phyloP scores from a whole-genome alignment of 495 filamentous ascomycete species.

The Hypoxylon fragiforme region DNA sequence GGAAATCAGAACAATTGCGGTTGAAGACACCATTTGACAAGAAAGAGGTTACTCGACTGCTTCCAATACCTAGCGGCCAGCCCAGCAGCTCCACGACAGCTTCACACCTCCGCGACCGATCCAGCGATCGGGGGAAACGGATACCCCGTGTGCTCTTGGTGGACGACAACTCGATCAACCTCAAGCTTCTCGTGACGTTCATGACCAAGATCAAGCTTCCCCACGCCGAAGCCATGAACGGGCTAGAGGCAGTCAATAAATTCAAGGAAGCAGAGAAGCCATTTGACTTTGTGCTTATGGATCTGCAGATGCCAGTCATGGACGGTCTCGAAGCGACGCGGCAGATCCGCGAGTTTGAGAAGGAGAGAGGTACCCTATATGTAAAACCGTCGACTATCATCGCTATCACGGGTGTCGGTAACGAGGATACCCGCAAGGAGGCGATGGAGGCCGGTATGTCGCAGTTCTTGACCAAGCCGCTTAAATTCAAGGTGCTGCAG shows the following conservation, averaged over 20 bases:
- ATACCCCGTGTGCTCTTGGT: constrained; percentile 60
- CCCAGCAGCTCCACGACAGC: neutral
- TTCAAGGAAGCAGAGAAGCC: constrained; percentile 39
- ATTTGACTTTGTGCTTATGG: constrained; percentile 64
- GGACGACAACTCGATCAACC: constrained; percentile 77
- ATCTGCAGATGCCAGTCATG: constrained; percentile 71
- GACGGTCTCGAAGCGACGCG: constrained; percentile 61
- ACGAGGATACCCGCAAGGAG: constrained; percentile 62
- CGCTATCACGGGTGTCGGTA: constrained; percentile 70
- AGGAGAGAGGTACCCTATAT: constrained; percentile 21
- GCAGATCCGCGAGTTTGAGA: constrained; percentile 58
- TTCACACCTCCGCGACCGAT: constrained; percentile 8
- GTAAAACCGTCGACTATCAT: constrained; percentile 59
- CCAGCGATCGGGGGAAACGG: neutral
- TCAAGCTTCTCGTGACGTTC: constrained; percentile 66
- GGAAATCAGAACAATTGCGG: constrained; percentile 20
- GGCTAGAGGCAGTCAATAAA: constrained; percentile 46
- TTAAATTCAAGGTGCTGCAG: constrained; percentile 44
- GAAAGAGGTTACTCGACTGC: neutral
- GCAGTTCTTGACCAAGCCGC: constrained; percentile 72
- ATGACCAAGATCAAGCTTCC: constrained; percentile 53
- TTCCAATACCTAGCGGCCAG: neutral
- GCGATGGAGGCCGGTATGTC: constrained; percentile 67
- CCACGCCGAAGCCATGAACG: constrained; percentile 46
- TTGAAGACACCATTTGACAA: neutral